Percentiles rank a stretch among this genome's conserved stretches.
phyloP scores from a whole-genome alignment of 2,329 filamentous ascomycete species.

The Clonostachys rhizophaga region DNA sequence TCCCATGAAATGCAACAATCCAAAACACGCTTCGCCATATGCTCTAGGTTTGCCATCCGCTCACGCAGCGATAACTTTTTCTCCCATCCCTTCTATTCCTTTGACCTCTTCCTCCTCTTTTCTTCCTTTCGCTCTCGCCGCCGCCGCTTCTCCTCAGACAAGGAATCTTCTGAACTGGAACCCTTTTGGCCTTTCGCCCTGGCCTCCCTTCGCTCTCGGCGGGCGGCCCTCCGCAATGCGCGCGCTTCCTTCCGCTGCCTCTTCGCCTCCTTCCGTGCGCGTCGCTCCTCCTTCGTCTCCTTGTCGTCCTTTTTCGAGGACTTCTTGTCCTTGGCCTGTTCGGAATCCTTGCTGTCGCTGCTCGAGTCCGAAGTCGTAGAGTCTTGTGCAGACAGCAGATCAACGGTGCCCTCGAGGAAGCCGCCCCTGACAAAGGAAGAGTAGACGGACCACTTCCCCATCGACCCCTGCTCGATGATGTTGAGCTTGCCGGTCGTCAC shows the following conservation, averaged over 20 bases:
- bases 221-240: constrained; percentile 6
- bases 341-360: constrained; percentile 8
- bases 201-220: constrained; percentile 11
- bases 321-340: constrained; percentile 12
- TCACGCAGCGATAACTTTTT: background rate
- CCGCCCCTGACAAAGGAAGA: constrained; percentile 82
- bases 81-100: constrained; percentile 23
- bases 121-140: constrained; percentile 35
- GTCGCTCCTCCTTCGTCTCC: constrained; percentile 36
- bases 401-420: constrained; percentile 66
- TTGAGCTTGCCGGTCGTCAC: constrained; percentile 49
- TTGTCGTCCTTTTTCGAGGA: constrained; percentile 23
- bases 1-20: constrained; percentile 5
- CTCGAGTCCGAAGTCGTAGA: constrained; percentile 2
- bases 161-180: constrained; percentile 12
- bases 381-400: constrained; percentile 8
- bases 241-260: constrained; percentile 18
- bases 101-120: constrained; percentile 18
- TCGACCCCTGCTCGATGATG: constrained; percentile 46
- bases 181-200: background rate
- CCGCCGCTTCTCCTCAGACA: constrained; percentile 38
- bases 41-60: background rate
- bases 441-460: constrained; percentile 65
- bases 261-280: constrained; percentile 25
- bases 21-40: too few species aligned